Conservation (phyloP, 805 yeast genomes). For the Starmerella cellae region DNA sequence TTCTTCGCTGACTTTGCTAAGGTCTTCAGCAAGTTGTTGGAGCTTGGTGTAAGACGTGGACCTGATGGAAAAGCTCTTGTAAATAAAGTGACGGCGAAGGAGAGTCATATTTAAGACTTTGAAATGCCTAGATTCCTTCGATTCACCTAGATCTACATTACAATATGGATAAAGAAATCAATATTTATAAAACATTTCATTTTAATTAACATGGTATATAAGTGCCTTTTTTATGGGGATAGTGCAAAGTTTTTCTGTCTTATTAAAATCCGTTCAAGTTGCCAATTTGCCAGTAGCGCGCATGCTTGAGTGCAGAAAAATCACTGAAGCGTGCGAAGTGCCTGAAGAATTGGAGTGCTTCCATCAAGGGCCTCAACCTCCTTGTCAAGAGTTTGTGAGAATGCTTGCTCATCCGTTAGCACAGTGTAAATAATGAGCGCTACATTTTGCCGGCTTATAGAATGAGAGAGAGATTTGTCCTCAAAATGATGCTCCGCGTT, state of each 20-base stretch:
- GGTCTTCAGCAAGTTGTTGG: conserved; percentile 59
- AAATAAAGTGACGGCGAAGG: conserved; percentile 22
- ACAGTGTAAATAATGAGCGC: conserved; percentile 32
- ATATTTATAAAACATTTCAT: no score
- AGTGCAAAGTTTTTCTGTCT: no score
- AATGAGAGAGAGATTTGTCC: background rate
- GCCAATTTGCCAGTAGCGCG: no score
- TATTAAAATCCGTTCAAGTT: no score
- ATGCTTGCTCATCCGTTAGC: conserved; percentile 16
- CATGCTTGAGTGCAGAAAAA: background rate
- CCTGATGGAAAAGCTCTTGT: conserved; percentile 29
- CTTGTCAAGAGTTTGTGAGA: conserved; percentile 7
- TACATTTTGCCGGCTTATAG: conserved; percentile 39
- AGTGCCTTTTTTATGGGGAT: no score
- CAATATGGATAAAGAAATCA: no score
- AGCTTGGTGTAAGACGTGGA: conserved; percentile 61
- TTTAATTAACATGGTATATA: no score
- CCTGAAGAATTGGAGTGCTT: conserved; percentile 11
- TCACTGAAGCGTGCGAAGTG: conserved; percentile 1
- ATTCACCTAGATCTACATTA: no score
- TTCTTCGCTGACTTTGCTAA: conserved; percentile 53
- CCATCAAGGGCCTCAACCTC: conserved; percentile 21
- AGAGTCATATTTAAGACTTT: conserved; percentile 3
- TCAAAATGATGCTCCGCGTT: background rate
- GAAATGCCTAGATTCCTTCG: no score